Evolutionary conservation across 164 flowering plant species (phyloP).

Genomic region (Santalum album): DNA sequence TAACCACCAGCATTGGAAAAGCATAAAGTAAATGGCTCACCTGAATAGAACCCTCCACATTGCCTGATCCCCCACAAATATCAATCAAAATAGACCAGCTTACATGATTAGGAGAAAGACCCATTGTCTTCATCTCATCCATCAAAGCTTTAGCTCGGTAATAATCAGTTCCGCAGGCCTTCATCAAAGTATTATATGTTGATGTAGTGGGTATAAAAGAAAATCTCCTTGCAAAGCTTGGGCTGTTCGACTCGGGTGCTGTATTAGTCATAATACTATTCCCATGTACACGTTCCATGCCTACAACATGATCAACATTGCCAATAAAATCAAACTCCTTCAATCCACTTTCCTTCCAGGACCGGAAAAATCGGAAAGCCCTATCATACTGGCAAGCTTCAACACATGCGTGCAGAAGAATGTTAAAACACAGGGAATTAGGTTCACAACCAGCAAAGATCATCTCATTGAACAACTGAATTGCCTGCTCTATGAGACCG

Average conservation of each 20-base stretch:
- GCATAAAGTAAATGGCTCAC: slow-evolving; percentile 26
- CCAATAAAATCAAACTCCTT: slow-evolving; percentile 6
- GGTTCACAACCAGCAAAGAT: slow-evolving; percentile 69
- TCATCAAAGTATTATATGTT: slow-evolving; percentile 83
- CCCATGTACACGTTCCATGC: slow-evolving; percentile 6
- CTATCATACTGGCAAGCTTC: slow-evolving; percentile 81
- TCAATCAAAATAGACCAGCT: slow-evolving; percentile 81
- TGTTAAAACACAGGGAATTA: slow-evolving; percentile 74
- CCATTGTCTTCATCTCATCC: slow-evolving; percentile 64
- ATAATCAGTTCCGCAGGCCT: slow-evolving; percentile 84
- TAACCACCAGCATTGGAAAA: background rate
- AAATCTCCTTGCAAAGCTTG: slow-evolving; percentile 27
- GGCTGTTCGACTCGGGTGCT: slow-evolving; percentile 15
- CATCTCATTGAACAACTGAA: slow-evolving; percentile 75
- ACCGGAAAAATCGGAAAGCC: slow-evolving; percentile 72
- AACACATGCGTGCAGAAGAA: slow-evolving; percentile 79
- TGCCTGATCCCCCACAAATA: slow-evolving; percentile 53
- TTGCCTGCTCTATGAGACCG: slow-evolving; percentile 71
- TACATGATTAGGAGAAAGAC: slow-evolving; percentile 73
- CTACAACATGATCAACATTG: slow-evolving; percentile 3
- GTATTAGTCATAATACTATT: slow-evolving; percentile 9
- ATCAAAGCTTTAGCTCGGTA: slow-evolving; percentile 58
- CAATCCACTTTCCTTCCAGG: slow-evolving; percentile 44
- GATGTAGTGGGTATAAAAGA: slow-evolving; percentile 61
- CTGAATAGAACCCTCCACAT: slow-evolving; percentile 55